These are phyloP conservation scores for Eucalyptus pauciflora DNA, from an alignment of 345 rosid genomes.

Conservation along the genomic window DNA sequence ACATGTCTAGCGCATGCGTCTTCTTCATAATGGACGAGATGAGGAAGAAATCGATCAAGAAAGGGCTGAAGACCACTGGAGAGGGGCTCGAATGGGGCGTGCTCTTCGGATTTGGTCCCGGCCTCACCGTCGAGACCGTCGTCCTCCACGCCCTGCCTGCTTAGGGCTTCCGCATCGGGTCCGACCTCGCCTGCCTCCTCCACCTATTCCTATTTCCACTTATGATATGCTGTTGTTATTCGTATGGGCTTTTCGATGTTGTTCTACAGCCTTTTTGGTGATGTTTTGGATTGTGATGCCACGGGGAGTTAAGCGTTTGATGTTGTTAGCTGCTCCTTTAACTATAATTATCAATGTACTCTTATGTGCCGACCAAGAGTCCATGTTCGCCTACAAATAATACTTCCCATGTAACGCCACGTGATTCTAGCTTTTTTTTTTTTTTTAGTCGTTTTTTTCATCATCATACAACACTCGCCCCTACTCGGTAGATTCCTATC, in stretches of 20 bases:
- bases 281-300: background rate
- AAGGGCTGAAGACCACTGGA: constrained; percentile 20
- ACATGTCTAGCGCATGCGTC: constrained; percentile 35
- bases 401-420: background rate
- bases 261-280: background rate
- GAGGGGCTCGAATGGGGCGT: constrained; percentile 57
- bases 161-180: background rate
- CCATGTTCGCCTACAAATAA: background rate
- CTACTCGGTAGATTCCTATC: background rate
- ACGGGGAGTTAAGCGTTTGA: background rate
- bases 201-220: background rate
- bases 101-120: constrained; percentile 44
- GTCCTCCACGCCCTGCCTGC: constrained; percentile 16
- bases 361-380: background rate
- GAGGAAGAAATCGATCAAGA: constrained; percentile 20
- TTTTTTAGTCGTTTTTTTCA: background rate
- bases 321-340: background rate
- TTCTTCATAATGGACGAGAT: constrained; percentile 34
- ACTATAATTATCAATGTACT: background rate
- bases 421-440: background rate
- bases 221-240: background rate
- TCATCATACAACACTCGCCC: background rate
- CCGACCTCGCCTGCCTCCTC: background rate
- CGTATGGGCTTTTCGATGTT: background rate
- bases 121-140: constrained; percentile 37